These are phyloP conservation scores for Xylaria sp. DNA, from an alignment of 2,329 filamentous ascomycete species.

Conservation along the genomic window DNA sequence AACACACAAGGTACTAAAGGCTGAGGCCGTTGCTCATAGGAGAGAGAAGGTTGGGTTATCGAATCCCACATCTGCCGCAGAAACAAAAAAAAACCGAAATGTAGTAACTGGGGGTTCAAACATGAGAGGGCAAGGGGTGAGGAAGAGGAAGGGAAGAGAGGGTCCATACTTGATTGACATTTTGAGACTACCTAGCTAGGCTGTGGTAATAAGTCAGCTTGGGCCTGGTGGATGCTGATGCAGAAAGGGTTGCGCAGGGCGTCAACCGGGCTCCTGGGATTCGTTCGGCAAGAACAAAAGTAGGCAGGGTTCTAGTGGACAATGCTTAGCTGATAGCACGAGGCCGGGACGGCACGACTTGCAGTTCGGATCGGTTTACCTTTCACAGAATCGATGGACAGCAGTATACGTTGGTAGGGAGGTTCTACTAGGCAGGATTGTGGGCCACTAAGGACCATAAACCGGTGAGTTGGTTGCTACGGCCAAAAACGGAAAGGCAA, in stretches of 20 bases:
- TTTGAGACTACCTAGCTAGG: slow-evolving; percentile 45
- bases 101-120: slow-evolving; percentile 14
- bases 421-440: slow-evolving; percentile 49
- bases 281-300: slow-evolving; percentile 50
- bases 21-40: slow-evolving; percentile 32
- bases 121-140: slow-evolving; percentile 18
- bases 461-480: slow-evolving; percentile 44
- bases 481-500: slow-evolving; percentile 45
- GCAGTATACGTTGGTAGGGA: slow-evolving; percentile 44
- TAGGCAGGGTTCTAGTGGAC: slow-evolving; percentile 48
- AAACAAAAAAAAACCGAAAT: slow-evolving; percentile 25
- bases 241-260: slow-evolving; percentile 43
- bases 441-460: slow-evolving; percentile 50
- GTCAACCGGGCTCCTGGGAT: slow-evolving; percentile 52
- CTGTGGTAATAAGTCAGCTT: slow-evolving; percentile 48
- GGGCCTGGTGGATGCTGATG: slow-evolving; percentile 37
- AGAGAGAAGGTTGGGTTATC: slow-evolving; percentile 32
- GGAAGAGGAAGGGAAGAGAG: slow-evolving; percentile 42
- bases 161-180: slow-evolving; percentile 57
- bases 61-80: slow-evolving; percentile 42
- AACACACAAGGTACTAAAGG: slow-evolving; percentile 37
- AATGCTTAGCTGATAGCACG: slow-evolving; percentile 43
- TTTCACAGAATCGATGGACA: slow-evolving; percentile 38
- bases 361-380: slow-evolving; percentile 48
- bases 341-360: slow-evolving; percentile 52